Evolutionary conservation across 106 monocot genomes (phyloP).

Genomic region (Alisma plantagoaquatica): DNA sequence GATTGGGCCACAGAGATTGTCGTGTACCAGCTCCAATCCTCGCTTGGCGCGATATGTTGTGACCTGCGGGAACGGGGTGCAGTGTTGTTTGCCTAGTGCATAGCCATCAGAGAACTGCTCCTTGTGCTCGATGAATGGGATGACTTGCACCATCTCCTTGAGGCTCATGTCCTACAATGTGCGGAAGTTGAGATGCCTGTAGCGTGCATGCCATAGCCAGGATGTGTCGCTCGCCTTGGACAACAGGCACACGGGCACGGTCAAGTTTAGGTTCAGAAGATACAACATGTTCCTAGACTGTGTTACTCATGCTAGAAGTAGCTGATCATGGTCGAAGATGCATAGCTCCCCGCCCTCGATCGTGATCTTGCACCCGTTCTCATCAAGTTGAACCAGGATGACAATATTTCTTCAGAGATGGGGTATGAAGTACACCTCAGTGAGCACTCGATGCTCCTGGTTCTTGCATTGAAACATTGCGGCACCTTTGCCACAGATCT

Average conservation of each 20-base stretch:
- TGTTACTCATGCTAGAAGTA: no score
- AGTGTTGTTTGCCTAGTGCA: not conserved
- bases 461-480: no score
- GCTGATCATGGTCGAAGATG: not conserved
- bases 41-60: not conserved
- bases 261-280: not conserved
- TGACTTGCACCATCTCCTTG: no score
- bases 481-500: no score
- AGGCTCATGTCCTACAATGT: no score
- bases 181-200: not conserved
- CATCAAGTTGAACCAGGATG: not conserved
- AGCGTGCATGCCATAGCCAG: not conserved
- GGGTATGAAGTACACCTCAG: not conserved
- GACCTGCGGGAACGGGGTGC: not conserved
- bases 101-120: no score
- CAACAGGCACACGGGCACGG: not conserved
- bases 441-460: not conserved
- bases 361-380: not conserved
- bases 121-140: no score
- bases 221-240: not conserved
- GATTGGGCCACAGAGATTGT: not conserved
- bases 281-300: not conserved
- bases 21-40: not conserved
- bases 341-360: not conserved
- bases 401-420: not conserved